Base-by-base conservation (phyloP, 1,284 basidiomycete genomes). In the Pseudozyma sp. region DNA sequence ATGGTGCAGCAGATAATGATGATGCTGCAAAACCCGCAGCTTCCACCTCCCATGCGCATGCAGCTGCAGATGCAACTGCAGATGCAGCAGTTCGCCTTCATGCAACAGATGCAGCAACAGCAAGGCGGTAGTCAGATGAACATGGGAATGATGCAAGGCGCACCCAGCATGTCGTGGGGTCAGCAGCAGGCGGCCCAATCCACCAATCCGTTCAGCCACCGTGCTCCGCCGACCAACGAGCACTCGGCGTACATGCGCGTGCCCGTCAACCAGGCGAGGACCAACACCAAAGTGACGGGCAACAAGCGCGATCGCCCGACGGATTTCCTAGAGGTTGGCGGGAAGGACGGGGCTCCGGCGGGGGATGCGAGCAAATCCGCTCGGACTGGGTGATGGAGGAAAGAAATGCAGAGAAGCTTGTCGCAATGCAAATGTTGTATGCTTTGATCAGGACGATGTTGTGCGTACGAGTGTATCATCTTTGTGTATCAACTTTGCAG, bases 1-100 rank as follows among this genome's bases (percentile, higher is more conserved):
- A 49, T 78, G 46, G 75, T 81, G 39, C 81, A 82, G 46, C 79
- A 83, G 57, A 78, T 82, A 39, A 78, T 81, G 70, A 76, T 78
- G 72, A 81, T 81, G 78, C 70, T 83, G 19, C 76, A 80, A 43
- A 83, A 82, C 39, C 81, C 81, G 5, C 67, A 75, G 24, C 59
- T 83, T 31, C 81, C 81, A 10, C 77, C 79, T 16, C 79, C 79
- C 43, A 78, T 83, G 78, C 71, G 79, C 24, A 81, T 82, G 77
- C 79, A 82, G 60, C 62, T 81, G 24, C 81, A 83, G 64, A 83
- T 82, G 80, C 81, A 83, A 49, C 46, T 83, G 47, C 81, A 82
- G 44, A 75, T 82, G 59, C 74, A 81, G 59, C 82, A 81, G 50
- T 76, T 77, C 46, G 74, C 77, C 30, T 79, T 80, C 31, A 78